phyloP scores from a whole-genome alignment of 139 green algal genomes.

The Mesostigma viride region DNA sequence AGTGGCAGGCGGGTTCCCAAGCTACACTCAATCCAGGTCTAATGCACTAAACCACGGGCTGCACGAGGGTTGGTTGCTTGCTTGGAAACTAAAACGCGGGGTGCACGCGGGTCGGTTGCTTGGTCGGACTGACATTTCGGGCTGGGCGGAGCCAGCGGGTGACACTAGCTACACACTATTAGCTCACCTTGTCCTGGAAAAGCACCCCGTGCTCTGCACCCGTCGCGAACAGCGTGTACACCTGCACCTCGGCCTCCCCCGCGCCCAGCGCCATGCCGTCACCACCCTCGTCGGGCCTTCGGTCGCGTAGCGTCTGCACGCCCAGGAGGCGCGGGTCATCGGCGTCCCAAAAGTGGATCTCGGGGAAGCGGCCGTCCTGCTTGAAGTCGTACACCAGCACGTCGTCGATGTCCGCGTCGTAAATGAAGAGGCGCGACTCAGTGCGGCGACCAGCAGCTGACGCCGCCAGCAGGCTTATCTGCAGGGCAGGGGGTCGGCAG shows the following conservation, averaged over 20 bases:
- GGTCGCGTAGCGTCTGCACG: too few relatives aligned
- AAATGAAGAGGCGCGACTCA: conserved; percentile 32
- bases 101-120: background rate
- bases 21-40: too few relatives aligned
- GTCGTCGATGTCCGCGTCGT: conserved; percentile 32
- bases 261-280: background rate
- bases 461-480: background rate
- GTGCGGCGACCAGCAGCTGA: background rate
- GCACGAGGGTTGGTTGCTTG: background rate
- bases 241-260: conserved; percentile 28
- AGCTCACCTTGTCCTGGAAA: conserved; percentile 4
- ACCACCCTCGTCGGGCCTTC: too few relatives aligned
- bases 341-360: conserved; percentile 40
- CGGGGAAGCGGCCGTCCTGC: conserved; percentile 4
- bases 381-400: conserved; percentile 29
- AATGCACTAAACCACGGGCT: background rate
- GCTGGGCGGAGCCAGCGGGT: too few relatives aligned
- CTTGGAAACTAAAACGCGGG: background rate
- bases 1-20: too few relatives aligned
- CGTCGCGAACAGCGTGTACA: conserved; percentile 8
- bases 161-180: too few relatives aligned
- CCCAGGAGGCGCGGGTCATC: conserved; percentile 44
- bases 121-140: too few relatives aligned
- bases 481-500: too few relatives aligned
- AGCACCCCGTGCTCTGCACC: background rate